Conservation (phyloP, 805 yeast genomes). For the Diddensiella transvaalensis region DNA sequence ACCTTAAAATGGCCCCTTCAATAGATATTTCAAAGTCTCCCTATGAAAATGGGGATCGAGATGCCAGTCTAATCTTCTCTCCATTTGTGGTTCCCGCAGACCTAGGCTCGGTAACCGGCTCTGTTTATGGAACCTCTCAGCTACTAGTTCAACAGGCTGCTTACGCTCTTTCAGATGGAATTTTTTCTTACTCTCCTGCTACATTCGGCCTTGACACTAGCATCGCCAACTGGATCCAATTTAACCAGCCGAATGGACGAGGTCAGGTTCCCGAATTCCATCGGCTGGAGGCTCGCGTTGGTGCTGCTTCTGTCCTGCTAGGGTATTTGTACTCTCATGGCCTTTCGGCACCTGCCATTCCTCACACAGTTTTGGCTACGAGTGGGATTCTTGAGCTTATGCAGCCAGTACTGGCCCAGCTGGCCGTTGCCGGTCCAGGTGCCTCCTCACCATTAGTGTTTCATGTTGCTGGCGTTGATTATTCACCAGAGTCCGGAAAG, state of each 20-base stretch:
- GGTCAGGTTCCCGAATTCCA: conserved; percentile 61
- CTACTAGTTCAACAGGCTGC: conserved; percentile 32
- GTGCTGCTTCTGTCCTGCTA: conserved; percentile 74
- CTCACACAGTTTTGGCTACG: conserved; percentile 51
- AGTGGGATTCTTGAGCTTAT: conserved; percentile 66
- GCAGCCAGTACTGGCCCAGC: conserved; percentile 52
- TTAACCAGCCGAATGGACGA: conserved; percentile 47
- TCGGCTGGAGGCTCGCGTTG: conserved; percentile 64
- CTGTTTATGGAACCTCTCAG: conserved; percentile 27
- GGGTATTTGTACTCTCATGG: conserved; percentile 51
- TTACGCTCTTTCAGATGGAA: conserved; percentile 33
- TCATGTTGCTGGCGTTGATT: conserved; percentile 74
- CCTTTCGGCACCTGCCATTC: conserved; percentile 12
- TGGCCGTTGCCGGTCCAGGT: conserved; percentile 2
- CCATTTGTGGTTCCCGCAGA: conserved; percentile 24
- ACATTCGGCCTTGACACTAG: conserved; percentile 58
- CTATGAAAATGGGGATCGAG: conserved; percentile 2
- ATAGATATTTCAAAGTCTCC: conserved; percentile 8
- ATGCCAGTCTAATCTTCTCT: not conserved
- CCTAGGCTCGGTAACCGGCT: conserved; percentile 18
- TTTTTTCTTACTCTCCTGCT: conserved; percentile 64
- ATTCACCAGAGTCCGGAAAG: conserved; percentile 42
- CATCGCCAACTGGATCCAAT: conserved; percentile 55
- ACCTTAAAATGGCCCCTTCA: conserved; percentile 15
- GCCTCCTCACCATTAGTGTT: conserved; percentile 54